Base-by-base conservation (phyloP, 495 filamentous ascomycete genomes). In the Poronia punctata region DNA sequence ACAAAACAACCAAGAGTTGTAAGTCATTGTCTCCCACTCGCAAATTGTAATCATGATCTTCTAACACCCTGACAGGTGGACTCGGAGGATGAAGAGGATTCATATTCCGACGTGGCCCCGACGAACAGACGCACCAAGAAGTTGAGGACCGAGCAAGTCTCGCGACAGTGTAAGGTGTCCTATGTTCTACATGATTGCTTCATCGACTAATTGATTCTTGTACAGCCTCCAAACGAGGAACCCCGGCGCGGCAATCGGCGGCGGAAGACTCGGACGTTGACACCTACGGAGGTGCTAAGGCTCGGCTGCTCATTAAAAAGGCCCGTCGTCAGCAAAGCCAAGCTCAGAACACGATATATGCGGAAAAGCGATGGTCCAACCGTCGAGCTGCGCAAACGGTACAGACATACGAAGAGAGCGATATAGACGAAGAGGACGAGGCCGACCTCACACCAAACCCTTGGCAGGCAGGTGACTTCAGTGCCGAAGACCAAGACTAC, bases 301-400 rank as follows among this genome's bases (percentile, higher is more conserved):
- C 78, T 45, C 73, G 77, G 42, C 69, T 60, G 29, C 70, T 75
- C 32, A 78, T 70, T 47, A 90, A 87, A 66, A 87, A 84, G 57
- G 57, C 77, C 37, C 82, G 83, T 12, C 82, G 79, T 33, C 74
- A 84, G 51, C 78, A 80, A 41, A 59, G 66, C 19, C 74, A 73
- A 39, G 68, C 73, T 7, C 74, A 73, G 20, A 73, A 80, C 7
- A 62, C 77, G 10, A 69, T 79, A 16, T 74, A 78, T 38, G 84
- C 88, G 48, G 82, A 94, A 41, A 71, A 73, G 59, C 81, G 92
- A 46, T 96, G 94, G 75, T 95, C 88, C 4, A 94, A 84, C 25
- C 74, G 92, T 37, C 82, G 85, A 43, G 87, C 88, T 40, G 82
- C 83, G 3, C 55, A 59, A 28, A 86, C 85, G 54, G 76, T 96